phyloP scores from a whole-genome alignment of 2,329 filamentous ascomycete genomes.

The Sordariomycetes sp. region DNA sequence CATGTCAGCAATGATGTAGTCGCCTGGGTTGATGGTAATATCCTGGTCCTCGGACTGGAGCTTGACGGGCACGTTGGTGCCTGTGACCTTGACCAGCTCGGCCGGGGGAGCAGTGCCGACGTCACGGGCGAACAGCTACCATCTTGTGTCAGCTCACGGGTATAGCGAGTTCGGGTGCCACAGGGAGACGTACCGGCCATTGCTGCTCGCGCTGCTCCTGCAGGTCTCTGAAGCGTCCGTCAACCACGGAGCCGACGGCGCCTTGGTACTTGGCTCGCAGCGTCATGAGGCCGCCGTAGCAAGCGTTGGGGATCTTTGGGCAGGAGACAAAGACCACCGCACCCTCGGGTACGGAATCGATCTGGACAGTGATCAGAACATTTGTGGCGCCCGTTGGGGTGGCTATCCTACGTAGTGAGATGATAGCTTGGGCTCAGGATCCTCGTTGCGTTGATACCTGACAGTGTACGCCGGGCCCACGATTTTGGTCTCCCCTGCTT shows the following conservation, averaged over 20 bases:
- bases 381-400: background rate
- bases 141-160: background rate
- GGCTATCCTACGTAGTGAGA: constrained; percentile 36
- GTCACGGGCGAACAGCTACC: constrained; percentile 28
- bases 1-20: constrained; percentile 34
- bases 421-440: constrained; percentile 32
- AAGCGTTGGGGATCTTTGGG: constrained; percentile 5
- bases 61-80: constrained; percentile 28
- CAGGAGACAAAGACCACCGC: constrained; percentile 7
- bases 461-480: constrained; percentile 47
- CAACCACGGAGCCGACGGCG: constrained; percentile 6
- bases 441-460: constrained; percentile 35
- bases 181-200: constrained; percentile 7
- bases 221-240: constrained; percentile 6
- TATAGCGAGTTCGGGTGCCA: background rate
- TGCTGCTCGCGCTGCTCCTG: constrained; percentile 7
- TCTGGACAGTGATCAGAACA: constrained; percentile 2
- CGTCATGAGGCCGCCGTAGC: constrained; percentile 8
- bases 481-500: constrained; percentile 41
- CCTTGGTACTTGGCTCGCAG: constrained; percentile 4
- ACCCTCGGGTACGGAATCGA: constrained; percentile 6
- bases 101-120: constrained; percentile 33
- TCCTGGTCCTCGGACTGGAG: constrained; percentile 26
- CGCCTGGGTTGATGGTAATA: constrained; percentile 28
- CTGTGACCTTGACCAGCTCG: constrained; percentile 30